These are phyloP conservation scores for Anacardium occidentale DNA, from an alignment of 345 rosid genomes.

Conservation along the genomic window DNA sequence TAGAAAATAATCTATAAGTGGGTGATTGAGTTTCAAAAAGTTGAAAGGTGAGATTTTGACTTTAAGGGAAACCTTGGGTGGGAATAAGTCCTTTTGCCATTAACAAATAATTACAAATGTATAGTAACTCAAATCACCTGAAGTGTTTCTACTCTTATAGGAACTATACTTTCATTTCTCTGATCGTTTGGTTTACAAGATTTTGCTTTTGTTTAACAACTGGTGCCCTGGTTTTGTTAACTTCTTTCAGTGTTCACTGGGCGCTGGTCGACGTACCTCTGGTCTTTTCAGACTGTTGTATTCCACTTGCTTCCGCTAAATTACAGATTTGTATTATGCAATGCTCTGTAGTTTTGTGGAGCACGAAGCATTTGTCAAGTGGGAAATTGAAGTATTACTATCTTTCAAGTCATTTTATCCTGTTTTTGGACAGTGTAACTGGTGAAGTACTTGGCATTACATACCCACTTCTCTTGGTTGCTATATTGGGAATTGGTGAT, in stretches of 20 bases:
- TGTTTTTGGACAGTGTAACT: slow-evolving; percentile 41
- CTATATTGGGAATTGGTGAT: slow-evolving; percentile 78
- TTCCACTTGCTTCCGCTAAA: slow-evolving; percentile 69
- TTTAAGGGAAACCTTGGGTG: no score
- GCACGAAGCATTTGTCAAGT: not conserved
- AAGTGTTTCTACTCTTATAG: no score
- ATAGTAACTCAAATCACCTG: no score
- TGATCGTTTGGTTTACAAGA: not conserved
- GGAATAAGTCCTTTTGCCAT: not conserved
- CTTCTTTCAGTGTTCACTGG: slow-evolving; percentile 63
- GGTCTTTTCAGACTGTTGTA: slow-evolving; percentile 62
- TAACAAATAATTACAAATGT: no score
- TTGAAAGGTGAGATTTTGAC: no score
- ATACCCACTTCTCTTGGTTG: slow-evolving; percentile 82
- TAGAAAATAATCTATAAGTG: no score
- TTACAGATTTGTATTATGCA: slow-evolving; percentile 46
- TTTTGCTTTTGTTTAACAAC: slow-evolving; percentile 5
- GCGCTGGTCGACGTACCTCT: slow-evolving; percentile 69
- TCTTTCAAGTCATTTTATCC: slow-evolving; percentile 14
- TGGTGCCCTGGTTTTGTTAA: slow-evolving; percentile 16
- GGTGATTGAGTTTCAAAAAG: no score
- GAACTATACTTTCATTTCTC: not conserved
- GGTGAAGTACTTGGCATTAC: slow-evolving; percentile 55
- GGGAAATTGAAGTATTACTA: slow-evolving; percentile 6
- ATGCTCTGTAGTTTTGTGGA: not conserved